These are phyloP conservation scores for Mucuna pruriens DNA, from an alignment of 306 rosid genomes.

Conservation along the genomic window DNA sequence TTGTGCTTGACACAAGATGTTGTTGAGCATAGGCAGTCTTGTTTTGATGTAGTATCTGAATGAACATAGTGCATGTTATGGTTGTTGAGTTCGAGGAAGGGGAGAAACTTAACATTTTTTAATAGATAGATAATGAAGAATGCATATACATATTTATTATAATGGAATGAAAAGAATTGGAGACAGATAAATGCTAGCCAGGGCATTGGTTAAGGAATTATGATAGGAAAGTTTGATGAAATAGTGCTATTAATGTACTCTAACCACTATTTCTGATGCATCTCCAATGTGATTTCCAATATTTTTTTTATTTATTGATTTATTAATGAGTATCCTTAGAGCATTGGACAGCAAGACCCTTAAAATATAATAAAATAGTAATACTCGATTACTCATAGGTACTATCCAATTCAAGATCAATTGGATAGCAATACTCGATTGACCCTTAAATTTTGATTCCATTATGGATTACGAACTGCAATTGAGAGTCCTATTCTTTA, in stretches of 20 bases:
- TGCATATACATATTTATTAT: not conserved
- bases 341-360: not conserved
- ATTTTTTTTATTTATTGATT: not conserved
- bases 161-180: not conserved
- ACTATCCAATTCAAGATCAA: not conserved
- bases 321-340: not conserved
- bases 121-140: not conserved
- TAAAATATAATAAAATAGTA: not conserved
- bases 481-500: not conserved
- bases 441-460: conserved; percentile 21
- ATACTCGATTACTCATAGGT: not conserved
- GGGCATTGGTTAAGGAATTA: not conserved
- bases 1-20: not conserved
- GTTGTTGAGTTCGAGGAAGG: not conserved
- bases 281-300: not conserved
- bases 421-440: too few species aligned
- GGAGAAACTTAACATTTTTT: not conserved
- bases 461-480: not conserved
- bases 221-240: not conserved
- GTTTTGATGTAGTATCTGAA: not conserved
- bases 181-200: not conserved
- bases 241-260: not conserved
- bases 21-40: not conserved
- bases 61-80: not conserved
- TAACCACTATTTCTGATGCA: not conserved